Conservation (phyloP, 2,329 filamentous ascomycete species). For the Blastomyces gilchristii region DNA sequence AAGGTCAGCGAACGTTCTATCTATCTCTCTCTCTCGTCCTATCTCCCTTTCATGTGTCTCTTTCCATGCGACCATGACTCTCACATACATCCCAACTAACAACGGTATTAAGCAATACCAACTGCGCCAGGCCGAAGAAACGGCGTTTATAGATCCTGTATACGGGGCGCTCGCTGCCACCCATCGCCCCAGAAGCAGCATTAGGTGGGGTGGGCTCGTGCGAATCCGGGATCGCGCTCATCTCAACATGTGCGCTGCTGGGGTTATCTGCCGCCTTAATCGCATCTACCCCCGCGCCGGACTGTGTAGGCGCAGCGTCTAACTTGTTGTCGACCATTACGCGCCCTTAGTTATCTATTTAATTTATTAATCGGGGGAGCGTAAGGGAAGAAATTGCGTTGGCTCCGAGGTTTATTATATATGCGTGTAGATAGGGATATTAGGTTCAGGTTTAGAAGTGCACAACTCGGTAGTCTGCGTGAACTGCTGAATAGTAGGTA, state of each 20-base stretch:
- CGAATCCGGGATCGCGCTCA: neutral
- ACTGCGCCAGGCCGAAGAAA: constrained; percentile 76
- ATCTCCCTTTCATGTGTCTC: neutral
- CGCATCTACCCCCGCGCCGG: neutral
- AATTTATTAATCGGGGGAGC: no score
- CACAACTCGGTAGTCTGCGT: neutral
- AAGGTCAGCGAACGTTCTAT: neutral
- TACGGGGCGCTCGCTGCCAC: constrained; percentile 8
- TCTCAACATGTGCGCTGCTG: neutral
- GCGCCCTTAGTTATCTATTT: neutral
- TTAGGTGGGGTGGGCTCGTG: neutral
- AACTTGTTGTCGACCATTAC: neutral
- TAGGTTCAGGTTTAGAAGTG: no score
- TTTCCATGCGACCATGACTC: neutral
- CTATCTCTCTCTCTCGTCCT: neutral
- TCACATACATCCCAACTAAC: constrained; percentile 86
- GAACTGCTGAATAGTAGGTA: neutral
- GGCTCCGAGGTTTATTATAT: neutral
- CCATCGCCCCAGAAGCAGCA: neutral
- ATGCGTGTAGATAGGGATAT: neutral
- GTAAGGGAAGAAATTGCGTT: neutral
- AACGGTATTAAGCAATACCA: constrained; percentile 82
- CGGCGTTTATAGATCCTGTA: constrained; percentile 67
- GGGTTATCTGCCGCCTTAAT: neutral
- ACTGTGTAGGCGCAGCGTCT: neutral